These are phyloP conservation scores for Mycena filopes DNA, from an alignment of 768 basidiomycete genomes.

Conservation along the genomic window DNA sequence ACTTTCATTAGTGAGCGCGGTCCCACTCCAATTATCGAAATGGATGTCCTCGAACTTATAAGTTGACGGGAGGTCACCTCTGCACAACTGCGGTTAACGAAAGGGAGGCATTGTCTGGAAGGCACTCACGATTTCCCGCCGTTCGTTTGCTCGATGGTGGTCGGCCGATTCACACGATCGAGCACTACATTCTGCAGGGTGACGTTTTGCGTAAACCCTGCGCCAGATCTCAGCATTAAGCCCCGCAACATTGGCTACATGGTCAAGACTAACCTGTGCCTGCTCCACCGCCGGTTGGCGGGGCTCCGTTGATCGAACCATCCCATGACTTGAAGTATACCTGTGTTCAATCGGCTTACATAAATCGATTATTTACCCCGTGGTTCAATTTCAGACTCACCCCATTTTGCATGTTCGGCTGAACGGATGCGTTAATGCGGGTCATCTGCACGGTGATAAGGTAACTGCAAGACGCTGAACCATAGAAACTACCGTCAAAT, in stretches of 20 bases:
- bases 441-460: constrained; percentile 47
- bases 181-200: constrained; percentile 53
- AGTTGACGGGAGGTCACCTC: constrained; percentile 61
- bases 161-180: constrained; percentile 56
- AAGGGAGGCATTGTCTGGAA: neutral
- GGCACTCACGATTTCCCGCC: constrained; percentile 52
- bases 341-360: constrained; percentile 38
- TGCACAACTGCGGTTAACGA: constrained; percentile 26
- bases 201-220: constrained; percentile 59
- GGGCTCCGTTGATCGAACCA: constrained; percentile 59
- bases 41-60: constrained; percentile 58
- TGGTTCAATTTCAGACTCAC: constrained; percentile 41
- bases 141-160: constrained; percentile 65
- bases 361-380: no score
- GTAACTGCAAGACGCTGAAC: no score
- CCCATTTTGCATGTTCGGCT: constrained; percentile 67
- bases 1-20: constrained; percentile 52
- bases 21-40: constrained; percentile 61
- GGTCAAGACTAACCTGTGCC: constrained; percentile 50
- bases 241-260: no score
- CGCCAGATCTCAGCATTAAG: neutral
- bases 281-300: constrained; percentile 68
- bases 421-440: constrained; percentile 57
- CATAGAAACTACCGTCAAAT: constrained; percentile 60
- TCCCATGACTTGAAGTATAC: constrained; percentile 70